Evolutionary conservation across 202 grass and related monocot genomes (phyloP).

Genomic region (Setaria italica): DNA sequence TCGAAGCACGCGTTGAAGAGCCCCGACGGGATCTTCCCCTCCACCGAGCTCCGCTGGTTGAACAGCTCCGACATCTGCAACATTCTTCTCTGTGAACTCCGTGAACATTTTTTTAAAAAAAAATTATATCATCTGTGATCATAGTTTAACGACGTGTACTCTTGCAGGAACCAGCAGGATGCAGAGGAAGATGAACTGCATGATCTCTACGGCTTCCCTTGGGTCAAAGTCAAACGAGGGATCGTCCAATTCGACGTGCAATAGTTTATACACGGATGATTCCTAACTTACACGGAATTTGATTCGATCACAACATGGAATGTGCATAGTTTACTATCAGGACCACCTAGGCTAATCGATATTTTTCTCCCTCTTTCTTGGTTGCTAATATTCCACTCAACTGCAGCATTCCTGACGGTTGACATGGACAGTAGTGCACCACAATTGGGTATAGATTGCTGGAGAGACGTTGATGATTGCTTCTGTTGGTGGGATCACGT

Average conservation of each 20-base stretch:
- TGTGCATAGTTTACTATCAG: neutral
- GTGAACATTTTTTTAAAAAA: neutral
- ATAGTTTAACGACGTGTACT: neutral
- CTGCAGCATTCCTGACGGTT: neutral
- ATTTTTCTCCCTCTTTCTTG: neutral
- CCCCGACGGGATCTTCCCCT: conserved; percentile 91
- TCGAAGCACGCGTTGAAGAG: conserved; percentile 82
- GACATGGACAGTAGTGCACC: neutral
- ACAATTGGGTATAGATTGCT: conserved; percentile 3
- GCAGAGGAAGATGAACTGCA: conserved; percentile 3
- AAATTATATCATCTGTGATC: neutral
- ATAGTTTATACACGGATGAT: neutral
- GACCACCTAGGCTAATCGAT: neutral
- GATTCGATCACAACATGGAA: neutral
- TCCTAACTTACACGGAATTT: conserved; percentile 14
- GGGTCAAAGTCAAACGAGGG: conserved; percentile 42
- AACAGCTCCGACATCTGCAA: conserved; percentile 96
- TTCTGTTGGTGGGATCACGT: conserved; percentile 24
- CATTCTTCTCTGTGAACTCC: neutral
- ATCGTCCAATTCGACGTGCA: conserved; percentile 30
- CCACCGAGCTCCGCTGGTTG: conserved; percentile 70
- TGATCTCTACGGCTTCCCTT: neutral
- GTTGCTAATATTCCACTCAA: conserved; percentile 23
- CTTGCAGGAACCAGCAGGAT: neutral
- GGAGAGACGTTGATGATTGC: neutral